Conservation (phyloP, 1,139 yeast genomes). For the Yamadazyma diospyri region DNA sequence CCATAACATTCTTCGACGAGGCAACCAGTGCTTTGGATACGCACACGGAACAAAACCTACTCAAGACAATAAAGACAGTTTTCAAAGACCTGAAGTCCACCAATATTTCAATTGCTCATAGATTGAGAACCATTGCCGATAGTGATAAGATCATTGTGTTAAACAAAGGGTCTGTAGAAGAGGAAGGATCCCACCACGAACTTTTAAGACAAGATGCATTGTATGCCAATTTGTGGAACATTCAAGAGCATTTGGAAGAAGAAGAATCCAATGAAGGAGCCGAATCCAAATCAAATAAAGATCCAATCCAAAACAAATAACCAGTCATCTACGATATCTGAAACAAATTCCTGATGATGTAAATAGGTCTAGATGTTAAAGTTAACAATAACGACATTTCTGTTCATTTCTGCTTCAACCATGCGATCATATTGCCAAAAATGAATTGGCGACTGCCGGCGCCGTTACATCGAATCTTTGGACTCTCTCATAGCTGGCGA, state of each 20-base stretch:
- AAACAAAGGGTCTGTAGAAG: conserved; percentile 73
- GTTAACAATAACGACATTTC: no score
- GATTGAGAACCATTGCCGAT: conserved; percentile 91
- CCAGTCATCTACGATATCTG: no score
- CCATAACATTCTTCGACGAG: conserved; percentile 92
- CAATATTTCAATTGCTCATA: conserved; percentile 88
- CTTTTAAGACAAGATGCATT: conserved; percentile 57
- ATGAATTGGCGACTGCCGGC: no score
- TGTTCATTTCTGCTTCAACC: no score
- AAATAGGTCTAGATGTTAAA: no score
- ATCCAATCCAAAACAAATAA: no score
- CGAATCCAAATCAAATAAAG: neutral
- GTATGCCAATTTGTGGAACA: conserved; percentile 81
- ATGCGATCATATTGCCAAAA: no score
- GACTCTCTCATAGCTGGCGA: no score
- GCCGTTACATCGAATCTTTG: no score
- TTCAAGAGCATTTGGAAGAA: conserved; percentile 76
- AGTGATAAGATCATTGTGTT: conserved; percentile 90
- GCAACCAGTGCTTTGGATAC: conserved; percentile 97
- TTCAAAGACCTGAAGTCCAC: conserved; percentile 61
- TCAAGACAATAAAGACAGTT: conserved; percentile 65
- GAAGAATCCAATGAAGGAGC: conserved; percentile 26
- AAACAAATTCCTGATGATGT: no score
- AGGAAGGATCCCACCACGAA: conserved; percentile 77
- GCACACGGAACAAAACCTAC: conserved; percentile 84